Evolutionary conservation across 1,284 basidiomycete genomes (phyloP), one percentile per base, ranked within the genome.

Genomic region (Earliella scabrosa): DNA sequence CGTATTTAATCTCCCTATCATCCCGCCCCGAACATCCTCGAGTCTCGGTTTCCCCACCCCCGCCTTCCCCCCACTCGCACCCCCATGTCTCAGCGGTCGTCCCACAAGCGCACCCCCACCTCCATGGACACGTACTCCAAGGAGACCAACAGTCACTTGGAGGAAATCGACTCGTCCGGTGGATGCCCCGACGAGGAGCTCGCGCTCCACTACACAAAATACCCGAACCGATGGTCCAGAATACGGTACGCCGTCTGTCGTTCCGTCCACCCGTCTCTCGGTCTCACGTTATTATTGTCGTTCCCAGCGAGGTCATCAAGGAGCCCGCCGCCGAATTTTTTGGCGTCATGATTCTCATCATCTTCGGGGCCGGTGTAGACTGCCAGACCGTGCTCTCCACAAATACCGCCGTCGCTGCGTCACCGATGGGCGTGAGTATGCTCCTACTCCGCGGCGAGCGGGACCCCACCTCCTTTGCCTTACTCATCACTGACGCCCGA

Each of bases 241-340:
- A 78, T 81, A 50, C 79, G 85, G 85, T 87, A 62, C 31, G 76
- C 66, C 45, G 4, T 21, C 21, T 45, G 6, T 3, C 5, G 26
- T 14, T 26, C 21, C 24, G 26, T 52, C 36, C 24, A 50, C 38
- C 43, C 32, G 52, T 8, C 41, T 13, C 47, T 41, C 52, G 21
- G 43, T 36, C 41, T 20, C 29, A 44, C 54, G 6, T 46, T n/a
- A n/a, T 45, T 45, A 23, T 27, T 49, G 18, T 31, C 13, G 10
- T 55, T 55, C 34, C 11, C 52, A 80, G 78, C 18, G 68, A 75
- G 71, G 69, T 54, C 21, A 66, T 89, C 41, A 77, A 84, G 55
- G 87, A 90, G 68, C 81, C 86, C 18, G 77, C 77, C 36, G 89
- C 87, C 4, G 88, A 91, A 69, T 88, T 89, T 64, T 68, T 89